Evolutionary conservation across 2,329 filamentous ascomycete species (phyloP), one percentile per base, ranked within the genome.

Genomic region (Penicillium sumatraense): DNA sequence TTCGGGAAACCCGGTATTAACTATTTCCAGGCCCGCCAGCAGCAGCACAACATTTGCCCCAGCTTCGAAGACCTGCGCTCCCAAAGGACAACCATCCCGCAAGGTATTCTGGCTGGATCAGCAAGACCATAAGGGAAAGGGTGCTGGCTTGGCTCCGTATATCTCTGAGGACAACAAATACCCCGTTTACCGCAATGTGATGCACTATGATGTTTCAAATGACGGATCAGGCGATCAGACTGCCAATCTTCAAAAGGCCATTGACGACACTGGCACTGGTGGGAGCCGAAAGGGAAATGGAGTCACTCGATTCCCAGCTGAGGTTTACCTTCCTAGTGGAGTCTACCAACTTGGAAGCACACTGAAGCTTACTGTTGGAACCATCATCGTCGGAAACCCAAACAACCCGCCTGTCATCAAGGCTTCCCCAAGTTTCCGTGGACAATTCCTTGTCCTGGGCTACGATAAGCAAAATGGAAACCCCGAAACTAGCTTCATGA

Each of bases 351-450:
- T 71, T 13, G 54, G 57, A 14, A 62, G 56, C 11, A 67, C 65
- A 14, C 45, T 71, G 2, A 65, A 62, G 5, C 54, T 71, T 21
- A 67, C 63, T 2, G 66, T 71, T 3, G 66, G 68, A 13, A 72
- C 69, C 1, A 61, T 71, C 20, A 65, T 72, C 60, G 64, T 68
- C 7, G 71, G 71, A 13, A 65, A 74, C 49, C 71, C 71, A 5
- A 45, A 60, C 7, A 67, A 68, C 49, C 67, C 65, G 1, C 69
- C 71, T 0, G 56, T 68, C 5, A 52, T 74, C 26, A 69, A 66
- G 42, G 68, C 68, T 13, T 50, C 57, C 0, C 42, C 61, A 4
- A 57, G 60, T 18, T 71, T 72, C 47, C 27, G 53, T 8, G 67
- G 67, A 1, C 59, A 71, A 4, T 62, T 63, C 27, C 58, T 73